Evolutionary conservation across 1,284 basidiomycete genomes (phyloP), one percentile per base, ranked within the genome.

Genomic region (Rhodotorula sp.): DNA sequence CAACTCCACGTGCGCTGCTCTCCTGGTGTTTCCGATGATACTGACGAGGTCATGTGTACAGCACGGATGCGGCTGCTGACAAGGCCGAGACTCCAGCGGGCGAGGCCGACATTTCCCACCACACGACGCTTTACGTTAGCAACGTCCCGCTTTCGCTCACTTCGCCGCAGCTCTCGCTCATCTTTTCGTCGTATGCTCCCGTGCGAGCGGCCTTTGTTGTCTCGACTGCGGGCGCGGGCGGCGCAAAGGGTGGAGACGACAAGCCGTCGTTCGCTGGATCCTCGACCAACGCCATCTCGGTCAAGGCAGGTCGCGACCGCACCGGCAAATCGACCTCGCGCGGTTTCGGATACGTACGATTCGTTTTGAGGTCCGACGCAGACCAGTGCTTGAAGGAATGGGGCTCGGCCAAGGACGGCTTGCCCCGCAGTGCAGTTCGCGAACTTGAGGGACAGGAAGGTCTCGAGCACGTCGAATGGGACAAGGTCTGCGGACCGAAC

Each of bases 311-410:
- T 15, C 68, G 75, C 51, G 74, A 75, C 55, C 69, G 74, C 33
- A 75, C 74, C 2, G 74, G 74, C 22, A 87, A 89, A 0, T 89
- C 91, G 51, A 85, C 88, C 44, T 95, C 93, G 6, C 97, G 97
- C 80, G 96, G 95, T 76, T 93, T 98, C n/a, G 95, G 95, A 71
- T 99, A 98, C 80, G 93, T 98, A 70, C 90, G 93, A 0, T 99
- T 95, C 81, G 88, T 94, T 2, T 85, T 93, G 72, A 86, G 85
- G 66, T 91, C 96, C 77, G 96, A 99, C 82, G 96, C 95, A 6
- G 86, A 90, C 78, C 81, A 84, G 60, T 89, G 91, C 4, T 85
- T 90, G 82, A 71, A 75, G 82, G 72, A 85, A 86, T 64, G 80
- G 80, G 62, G 75, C 45, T 24, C 84, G 88, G 59, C 81, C 83